Evolutionary conservation across 768 basidiomycete genomes (phyloP).

Genomic region (Agrocybe praecox): DNA sequence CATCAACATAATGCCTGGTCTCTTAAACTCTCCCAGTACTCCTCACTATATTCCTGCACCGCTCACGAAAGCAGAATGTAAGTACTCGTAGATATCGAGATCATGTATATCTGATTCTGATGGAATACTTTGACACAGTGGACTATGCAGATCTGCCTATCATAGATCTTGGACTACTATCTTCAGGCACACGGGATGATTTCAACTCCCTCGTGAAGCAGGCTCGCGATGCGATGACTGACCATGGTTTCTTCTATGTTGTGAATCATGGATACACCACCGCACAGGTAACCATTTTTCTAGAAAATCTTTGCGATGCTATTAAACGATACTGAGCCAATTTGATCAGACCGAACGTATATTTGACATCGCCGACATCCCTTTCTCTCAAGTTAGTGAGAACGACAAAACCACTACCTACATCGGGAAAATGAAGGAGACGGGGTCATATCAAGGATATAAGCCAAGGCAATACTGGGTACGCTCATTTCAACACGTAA

Average conservation of each 20-base stretch:
- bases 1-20: slow-evolving; percentile 11
- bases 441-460: slow-evolving; percentile 57
- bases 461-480: slow-evolving; percentile 60
- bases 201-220: slow-evolving; percentile 38
- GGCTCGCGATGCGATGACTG: slow-evolving; percentile 46
- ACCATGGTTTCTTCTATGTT: slow-evolving; percentile 50
- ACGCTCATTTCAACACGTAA: background rate
- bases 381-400: slow-evolving; percentile 40
- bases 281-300: slow-evolving; percentile 31
- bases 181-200: slow-evolving; percentile 36
- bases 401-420: slow-evolving; percentile 44
- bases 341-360: slow-evolving; percentile 43
- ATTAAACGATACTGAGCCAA: background rate
- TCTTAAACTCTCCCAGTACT: slow-evolving; percentile 13
- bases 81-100: background rate
- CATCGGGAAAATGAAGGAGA: slow-evolving; percentile 37
- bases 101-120: background rate
- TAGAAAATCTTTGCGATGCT: background rate
- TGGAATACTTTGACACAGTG: slow-evolving; percentile 16
- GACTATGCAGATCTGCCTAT: slow-evolving; percentile 51
- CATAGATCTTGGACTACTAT: slow-evolving; percentile 45
- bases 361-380: slow-evolving; percentile 50
- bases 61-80: slow-evolving; percentile 19
- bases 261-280: slow-evolving; percentile 47
- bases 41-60: slow-evolving; percentile 22